Percentiles rank a stretch among this genome's conserved stretches.
Conservation (phyloP, 1,284 basidiomycete species). For the Phellinidium pouzarii region DNA sequence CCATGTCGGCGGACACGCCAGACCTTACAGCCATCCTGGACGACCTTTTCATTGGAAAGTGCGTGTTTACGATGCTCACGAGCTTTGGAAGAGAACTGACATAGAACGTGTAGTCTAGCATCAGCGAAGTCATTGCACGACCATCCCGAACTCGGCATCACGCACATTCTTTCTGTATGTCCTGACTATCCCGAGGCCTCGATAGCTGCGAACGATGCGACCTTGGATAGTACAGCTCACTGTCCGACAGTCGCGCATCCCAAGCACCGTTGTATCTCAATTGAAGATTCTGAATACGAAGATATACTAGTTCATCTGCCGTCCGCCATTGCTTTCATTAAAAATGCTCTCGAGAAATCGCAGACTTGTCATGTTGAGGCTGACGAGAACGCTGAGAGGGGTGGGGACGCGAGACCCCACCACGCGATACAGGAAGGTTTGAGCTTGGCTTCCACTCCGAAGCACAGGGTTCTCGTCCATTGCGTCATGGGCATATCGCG, state of each 20-base stretch:
- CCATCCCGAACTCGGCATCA: constrained; percentile 38
- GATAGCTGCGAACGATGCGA: not conserved
- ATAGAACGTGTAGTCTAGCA: constrained; percentile 34
- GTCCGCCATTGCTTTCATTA: constrained; percentile 46
- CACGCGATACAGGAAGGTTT: not conserved
- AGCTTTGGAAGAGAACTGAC: not conserved
- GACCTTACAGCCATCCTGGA: constrained; percentile 21
- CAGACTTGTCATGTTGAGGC: not conserved
- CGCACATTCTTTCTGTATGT: constrained; percentile 56
- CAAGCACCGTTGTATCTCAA: constrained; percentile 41
- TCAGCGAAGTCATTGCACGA: constrained; percentile 39
- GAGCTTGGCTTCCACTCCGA: constrained; percentile 13
- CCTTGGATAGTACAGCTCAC: constrained; percentile 26
- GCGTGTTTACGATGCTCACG: constrained; percentile 15
- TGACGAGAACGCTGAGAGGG: not conserved
- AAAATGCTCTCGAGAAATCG: constrained; percentile 35
- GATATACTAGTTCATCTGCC: constrained; percentile 54
- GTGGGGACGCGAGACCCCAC: not conserved
- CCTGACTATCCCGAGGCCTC: constrained; percentile 36
- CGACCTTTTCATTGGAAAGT: constrained; percentile 52
- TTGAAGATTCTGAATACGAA: constrained; percentile 55
- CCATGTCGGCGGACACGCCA: constrained; percentile 2
- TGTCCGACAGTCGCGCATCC: constrained; percentile 13
- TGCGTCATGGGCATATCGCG: constrained; percentile 71
- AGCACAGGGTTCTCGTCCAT: constrained; percentile 62